These are phyloP conservation scores for Bolboschoenoplectus hybrid DNA, from an alignment of 202 grass and related monocot species.

Conservation along the genomic window DNA sequence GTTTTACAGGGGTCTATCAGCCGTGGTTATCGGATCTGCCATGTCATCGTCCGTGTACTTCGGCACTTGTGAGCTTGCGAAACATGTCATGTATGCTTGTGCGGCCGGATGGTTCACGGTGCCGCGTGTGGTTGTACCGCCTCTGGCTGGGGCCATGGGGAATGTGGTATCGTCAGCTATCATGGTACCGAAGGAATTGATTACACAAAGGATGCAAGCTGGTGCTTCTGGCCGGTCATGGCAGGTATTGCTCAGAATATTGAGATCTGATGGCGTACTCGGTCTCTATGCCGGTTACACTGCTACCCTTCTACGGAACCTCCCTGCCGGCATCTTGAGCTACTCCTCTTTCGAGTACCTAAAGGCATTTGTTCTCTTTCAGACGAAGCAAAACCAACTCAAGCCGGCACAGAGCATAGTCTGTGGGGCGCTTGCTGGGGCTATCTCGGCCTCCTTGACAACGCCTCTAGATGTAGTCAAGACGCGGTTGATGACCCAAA, in stretches of 20 bases:
- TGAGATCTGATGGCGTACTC: conserved; percentile 57
- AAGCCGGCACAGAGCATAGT: conserved; percentile 73
- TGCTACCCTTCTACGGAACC: conserved; percentile 80
- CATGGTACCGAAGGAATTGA: conserved; percentile 98
- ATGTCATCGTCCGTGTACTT: conserved; percentile 90
- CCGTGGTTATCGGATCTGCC: conserved; percentile 83
- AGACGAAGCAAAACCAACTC: conserved; percentile 43
- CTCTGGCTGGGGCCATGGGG: conserved; percentile 73
- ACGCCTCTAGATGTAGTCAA: conserved; percentile 88
- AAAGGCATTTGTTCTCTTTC: conserved; percentile 66
- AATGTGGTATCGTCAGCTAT: conserved; percentile 86
- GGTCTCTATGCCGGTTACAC: conserved; percentile 83
- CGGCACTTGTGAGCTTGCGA: conserved; percentile 89
- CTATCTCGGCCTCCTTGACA: conserved; percentile 74
- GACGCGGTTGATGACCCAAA: conserved; percentile 87
- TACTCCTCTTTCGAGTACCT: conserved; percentile 98
- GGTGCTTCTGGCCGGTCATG: conserved; percentile 65
- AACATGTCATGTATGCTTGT: conserved; percentile 62
- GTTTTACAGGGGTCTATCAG: conserved; percentile 80
- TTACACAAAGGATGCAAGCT: conserved; percentile 91
- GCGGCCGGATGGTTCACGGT: conserved; percentile 29
- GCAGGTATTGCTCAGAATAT: conserved; percentile 71
- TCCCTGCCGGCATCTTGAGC: conserved; percentile 73
- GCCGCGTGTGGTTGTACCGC: conserved; percentile 65
- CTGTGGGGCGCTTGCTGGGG: conserved; percentile 76